Base-by-base conservation (phyloP, 2,329 filamentous ascomycete species). In the Hypoxylon sp. region DNA sequence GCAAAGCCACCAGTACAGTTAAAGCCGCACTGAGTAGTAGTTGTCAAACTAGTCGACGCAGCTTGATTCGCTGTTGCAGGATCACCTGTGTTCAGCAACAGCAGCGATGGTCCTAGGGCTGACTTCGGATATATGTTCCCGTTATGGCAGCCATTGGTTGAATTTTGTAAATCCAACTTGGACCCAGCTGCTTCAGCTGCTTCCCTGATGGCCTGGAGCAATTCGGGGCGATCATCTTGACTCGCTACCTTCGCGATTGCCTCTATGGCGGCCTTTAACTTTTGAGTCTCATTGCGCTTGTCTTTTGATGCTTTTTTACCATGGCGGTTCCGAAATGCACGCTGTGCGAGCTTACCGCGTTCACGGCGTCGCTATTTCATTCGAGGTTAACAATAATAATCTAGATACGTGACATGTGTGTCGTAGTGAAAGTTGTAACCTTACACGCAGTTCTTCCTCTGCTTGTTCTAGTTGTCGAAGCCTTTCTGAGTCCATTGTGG, bases 251-350 rank as follows among this genome's bases (percentile, higher is more conserved):
- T 59, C 3, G 72, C 61, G 19, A 76, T 72, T 5, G 68, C 63
- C 19, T 61, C 63, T 14, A 76, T 71, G 0, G 72, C 74, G 2
- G 62, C 68, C 41, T 68, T 74, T 49, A 77, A 50, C 7, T 19
- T 65, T 41, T 66, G 38, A 34, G 75, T 74, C 32, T 79, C 72
- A 5, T 69, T 65, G 1, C 55, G 68, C 28, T 72, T 68, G 6
- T 64, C 60, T 13, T 67, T 66, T 4, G 62, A 43, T 2, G 58
- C 70, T 11, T 75, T 60, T 2, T 32, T 68, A 1, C 69, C 66
- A 34, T 77, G 75, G 13, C 76, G 72, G 51, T 77, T 75, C 7
- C 77, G 73, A 51, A 78, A 79, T 6, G 72, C 75, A 6, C 76
- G 75, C 50, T 79, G 76, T 2, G 77, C 72, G 6, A 70, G 56